Conservation (phyloP, 108 stramenopile genomes). For the Chaetoceros muelleri region DNA sequence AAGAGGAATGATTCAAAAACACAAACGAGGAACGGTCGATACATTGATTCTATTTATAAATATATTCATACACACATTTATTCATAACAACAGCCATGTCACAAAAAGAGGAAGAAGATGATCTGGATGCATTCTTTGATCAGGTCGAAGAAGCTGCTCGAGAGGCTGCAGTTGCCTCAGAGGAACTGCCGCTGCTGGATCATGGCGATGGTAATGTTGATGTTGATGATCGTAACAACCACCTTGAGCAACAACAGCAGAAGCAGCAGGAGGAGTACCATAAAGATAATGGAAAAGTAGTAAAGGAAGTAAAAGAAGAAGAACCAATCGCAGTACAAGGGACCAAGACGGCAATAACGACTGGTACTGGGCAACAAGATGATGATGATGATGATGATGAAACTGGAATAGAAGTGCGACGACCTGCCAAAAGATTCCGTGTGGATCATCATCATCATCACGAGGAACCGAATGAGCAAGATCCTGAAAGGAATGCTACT, state of each 20-base stretch:
- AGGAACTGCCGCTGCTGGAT: too few species aligned
- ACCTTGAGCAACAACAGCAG: slow-evolving; percentile 8
- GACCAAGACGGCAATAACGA: background rate
- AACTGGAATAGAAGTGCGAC: too few species aligned
- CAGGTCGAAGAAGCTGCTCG: slow-evolving; percentile 30
- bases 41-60: too few species aligned
- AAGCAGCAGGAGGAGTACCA: background rate
- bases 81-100: too few species aligned
- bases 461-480: background rate
- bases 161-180: too few species aligned
- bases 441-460: background rate
- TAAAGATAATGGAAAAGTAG: slow-evolving; percentile 8
- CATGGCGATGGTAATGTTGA: slow-evolving; percentile 1
- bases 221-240: slow-evolving; percentile 2
- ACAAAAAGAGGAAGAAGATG: slow-evolving; percentile 39
- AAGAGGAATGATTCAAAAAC: too few species aligned
- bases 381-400: slow-evolving; percentile 7
- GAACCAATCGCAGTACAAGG: slow-evolving; percentile 5
- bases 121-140: slow-evolving; percentile 77
- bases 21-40: too few species aligned
- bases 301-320: slow-evolving; percentile 11
- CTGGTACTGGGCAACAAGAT: background rate
- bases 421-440: slow-evolving; percentile 18
- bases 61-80: too few species aligned
- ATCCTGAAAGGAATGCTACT: slow-evolving; percentile 11